A percentile compares a stretch with the other conserved stretches of the same genome.
phyloP scores from a whole-genome alignment of 2,329 filamentous ascomycete species.

The Penicillium fuscoglaucum region DNA sequence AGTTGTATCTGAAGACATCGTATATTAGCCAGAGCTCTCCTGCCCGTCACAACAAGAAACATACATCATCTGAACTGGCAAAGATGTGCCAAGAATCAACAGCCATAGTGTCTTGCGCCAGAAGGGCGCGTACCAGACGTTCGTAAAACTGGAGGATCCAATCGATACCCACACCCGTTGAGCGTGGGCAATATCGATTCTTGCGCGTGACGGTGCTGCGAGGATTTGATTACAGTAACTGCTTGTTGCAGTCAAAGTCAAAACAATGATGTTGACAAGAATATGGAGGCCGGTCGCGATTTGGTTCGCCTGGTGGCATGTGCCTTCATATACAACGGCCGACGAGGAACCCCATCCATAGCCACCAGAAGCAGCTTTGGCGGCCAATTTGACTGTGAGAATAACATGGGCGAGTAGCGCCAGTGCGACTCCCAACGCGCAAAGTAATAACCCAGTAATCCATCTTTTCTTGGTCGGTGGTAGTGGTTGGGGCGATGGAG shows the following conservation, averaged over 20 bases:
- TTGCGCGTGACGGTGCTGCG: not conserved
- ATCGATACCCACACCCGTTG: conserved; percentile 2
- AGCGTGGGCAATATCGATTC: not conserved
- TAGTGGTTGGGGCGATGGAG: not conserved
- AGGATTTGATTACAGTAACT: conserved; percentile 2
- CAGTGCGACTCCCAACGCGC: not conserved
- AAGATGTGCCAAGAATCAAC: not conserved
- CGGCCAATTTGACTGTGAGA: not conserved
- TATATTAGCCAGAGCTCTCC: not conserved
- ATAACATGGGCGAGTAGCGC: not conserved
- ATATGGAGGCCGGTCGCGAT: not conserved
- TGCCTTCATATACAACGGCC: not conserved
- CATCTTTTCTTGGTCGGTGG: not conserved
- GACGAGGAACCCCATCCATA: not conserved
- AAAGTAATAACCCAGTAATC: not conserved
- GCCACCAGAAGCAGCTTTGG: not conserved
- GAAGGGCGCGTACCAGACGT: not conserved
- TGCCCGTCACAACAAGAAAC: not conserved
- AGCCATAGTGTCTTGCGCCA: not conserved
- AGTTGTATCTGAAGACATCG: not conserved
- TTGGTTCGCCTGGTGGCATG: not conserved
- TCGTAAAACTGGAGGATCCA: not conserved
- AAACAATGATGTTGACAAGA: not conserved
- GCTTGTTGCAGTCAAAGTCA: not conserved
- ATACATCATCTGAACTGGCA: not conserved